Base-by-base conservation (phyloP, 768 basidiomycete genomes). In the Tricholoma terreum region DNA sequence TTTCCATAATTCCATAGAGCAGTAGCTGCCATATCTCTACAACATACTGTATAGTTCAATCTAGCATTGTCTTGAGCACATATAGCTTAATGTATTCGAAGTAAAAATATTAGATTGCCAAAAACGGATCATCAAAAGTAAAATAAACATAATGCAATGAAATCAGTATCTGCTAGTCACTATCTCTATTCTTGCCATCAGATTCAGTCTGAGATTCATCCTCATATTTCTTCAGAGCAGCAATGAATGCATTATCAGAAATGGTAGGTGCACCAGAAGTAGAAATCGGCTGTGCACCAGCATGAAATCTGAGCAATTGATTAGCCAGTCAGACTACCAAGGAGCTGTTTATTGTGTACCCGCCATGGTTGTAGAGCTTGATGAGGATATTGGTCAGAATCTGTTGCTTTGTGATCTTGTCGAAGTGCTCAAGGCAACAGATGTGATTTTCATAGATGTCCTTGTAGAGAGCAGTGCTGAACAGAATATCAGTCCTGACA, bases 381-480 rank as follows among this genome's bases (percentile, higher is more conserved):
- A 42, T 0, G 19, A 42, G 40, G 40, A 42, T 42, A 21, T 42
- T 42, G 40, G n/a, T 42, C 4, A 42, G 40, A 42, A 42, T 42
- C 0, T 42, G 40, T 21, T 42, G n/a, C 40, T 42, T 42, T 19
- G 40, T 42, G 19, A 19, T 19, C 19, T 42, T 21, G n/a, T 19
- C 7, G 19, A 42, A 42, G 19, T 19, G 4, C 5, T 42, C 17
- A 17, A 42, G 48, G 48, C 48, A 36, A 40, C 21, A 42, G 15
- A 40, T 22, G 27, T 64, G 61, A 15, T 46, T 48, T 34, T 45
- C 36, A 31, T 62, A 63, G 2, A 56, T 54, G 4, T 4, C 12
- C 17, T 53, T 38, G 33, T 65, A 65, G 30, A 62, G 52, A 24
- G 56, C 58, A 2, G 49, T 43, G 24, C 50, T 58, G 57, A 65